phyloP scores from a whole-genome alignment of 2,329 filamentous ascomycete genomes.

The Fonsecaea erecta region DNA sequence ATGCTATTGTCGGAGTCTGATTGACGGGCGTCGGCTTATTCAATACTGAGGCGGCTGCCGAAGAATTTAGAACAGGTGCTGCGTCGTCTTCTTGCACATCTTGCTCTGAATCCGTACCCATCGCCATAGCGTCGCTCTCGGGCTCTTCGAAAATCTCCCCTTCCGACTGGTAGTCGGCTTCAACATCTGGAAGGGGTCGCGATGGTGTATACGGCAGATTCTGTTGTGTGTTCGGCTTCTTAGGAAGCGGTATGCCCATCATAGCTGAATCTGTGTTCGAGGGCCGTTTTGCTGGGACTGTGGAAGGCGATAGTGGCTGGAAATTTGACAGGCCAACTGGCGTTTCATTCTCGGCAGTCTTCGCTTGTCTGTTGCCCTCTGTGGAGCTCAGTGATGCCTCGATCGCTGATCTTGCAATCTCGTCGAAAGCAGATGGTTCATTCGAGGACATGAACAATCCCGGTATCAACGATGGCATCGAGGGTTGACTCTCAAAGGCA shows the following conservation, averaged over 20 bases:
- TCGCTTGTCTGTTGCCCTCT: neutral
- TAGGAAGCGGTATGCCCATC: constrained; percentile 10
- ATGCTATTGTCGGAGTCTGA: neutral
- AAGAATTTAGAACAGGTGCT: constrained; percentile 34
- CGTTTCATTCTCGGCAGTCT: constrained; percentile 6
- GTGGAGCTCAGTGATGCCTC: neutral
- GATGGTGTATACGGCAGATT: constrained; percentile 33
- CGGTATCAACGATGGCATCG: constrained; percentile 52
- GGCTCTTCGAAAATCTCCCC: constrained; percentile 29
- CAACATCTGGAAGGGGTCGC: neutral
- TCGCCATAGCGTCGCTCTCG: constrained; percentile 20
- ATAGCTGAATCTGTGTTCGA: constrained; percentile 8
- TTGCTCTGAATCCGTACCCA: constrained; percentile 20
- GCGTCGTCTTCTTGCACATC: constrained; percentile 1
- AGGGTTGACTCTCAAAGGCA: constrained; percentile 36
- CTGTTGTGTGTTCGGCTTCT: constrained; percentile 24
- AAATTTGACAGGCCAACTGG: neutral
- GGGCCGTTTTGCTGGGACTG: constrained; percentile 17
- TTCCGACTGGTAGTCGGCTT: constrained; percentile 28
- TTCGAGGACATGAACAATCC: constrained; percentile 57
- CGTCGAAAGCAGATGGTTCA: constrained; percentile 20
- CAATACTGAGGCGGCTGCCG: constrained; percentile 35
- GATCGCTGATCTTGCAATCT: neutral
- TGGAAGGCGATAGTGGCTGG: neutral
- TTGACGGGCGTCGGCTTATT: constrained; percentile 3